Percentiles rank a stretch among this genome's conserved stretches.
These are phyloP conservation scores for Candida odintsovae DNA, from an alignment of 805 yeast genomes.

Conservation along the genomic window DNA sequence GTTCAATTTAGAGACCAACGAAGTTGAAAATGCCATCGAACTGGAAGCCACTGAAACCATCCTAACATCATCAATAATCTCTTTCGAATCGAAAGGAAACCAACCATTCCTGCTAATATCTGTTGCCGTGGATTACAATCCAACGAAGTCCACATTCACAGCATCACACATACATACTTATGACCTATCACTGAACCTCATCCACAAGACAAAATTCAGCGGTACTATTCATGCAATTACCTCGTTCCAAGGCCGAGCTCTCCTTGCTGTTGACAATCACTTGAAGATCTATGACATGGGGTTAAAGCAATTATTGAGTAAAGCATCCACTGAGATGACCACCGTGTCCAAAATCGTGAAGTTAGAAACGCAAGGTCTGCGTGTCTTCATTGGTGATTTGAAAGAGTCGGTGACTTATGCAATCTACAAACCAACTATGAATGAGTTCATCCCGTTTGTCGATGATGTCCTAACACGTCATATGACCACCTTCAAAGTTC, in stretches of 20 bases:
- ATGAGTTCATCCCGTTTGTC: constrained; percentile 55
- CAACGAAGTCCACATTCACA: constrained; percentile 14
- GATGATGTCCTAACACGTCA: constrained; percentile 69
- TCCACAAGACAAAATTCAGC: constrained; percentile 59
- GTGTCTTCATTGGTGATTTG: constrained; percentile 69
- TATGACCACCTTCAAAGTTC: constrained; percentile 48
- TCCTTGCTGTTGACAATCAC: constrained; percentile 50
- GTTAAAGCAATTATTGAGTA: constrained; percentile 67
- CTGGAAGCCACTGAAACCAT: constrained; percentile 10
- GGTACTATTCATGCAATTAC: constrained; percentile 41
- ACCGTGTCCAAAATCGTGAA: constrained; percentile 45
- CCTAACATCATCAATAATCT: constrained; percentile 9
- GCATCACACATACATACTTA: constrained; percentile 21
- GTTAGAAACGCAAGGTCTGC: constrained; percentile 47
- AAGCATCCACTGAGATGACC: constrained; percentile 43
- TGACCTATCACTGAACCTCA: constrained; percentile 36
- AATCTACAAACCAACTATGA: constrained; percentile 41
- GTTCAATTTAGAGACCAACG: constrained; percentile 9
- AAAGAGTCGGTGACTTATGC: constrained; percentile 57
- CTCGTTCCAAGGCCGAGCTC: constrained; percentile 51
- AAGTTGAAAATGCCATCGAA: constrained; percentile 6
- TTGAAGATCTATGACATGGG: constrained; percentile 71
- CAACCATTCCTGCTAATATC: constrained; percentile 41
- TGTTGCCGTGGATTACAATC: constrained; percentile 16
- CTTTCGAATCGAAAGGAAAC: constrained; percentile 22